These are phyloP conservation scores for Rhodosporidiobolus sp. DNA, from an alignment of 768 basidiomycete genomes.

Conservation along the genomic window DNA sequence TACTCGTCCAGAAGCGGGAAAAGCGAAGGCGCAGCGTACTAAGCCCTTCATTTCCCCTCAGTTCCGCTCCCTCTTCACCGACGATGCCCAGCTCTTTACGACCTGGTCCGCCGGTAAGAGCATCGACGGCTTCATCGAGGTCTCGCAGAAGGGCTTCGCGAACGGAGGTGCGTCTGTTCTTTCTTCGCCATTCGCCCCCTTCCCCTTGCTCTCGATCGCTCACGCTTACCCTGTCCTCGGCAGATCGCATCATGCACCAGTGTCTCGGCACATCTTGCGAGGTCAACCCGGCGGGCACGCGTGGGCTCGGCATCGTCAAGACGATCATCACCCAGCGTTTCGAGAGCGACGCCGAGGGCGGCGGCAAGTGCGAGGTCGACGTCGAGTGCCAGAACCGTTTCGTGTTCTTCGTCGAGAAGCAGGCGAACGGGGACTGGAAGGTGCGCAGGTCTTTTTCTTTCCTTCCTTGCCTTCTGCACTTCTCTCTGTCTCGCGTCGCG, in stretches of 20 bases:
- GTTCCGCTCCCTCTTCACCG: slow-evolving; percentile 33
- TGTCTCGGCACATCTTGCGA: background rate
- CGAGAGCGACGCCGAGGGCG: background rate
- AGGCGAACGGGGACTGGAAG: background rate
- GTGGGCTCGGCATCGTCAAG: background rate
- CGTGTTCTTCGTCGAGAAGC: background rate
- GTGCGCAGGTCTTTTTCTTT: background rate
- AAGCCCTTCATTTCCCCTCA: too few species aligned
- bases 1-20: too few species aligned
- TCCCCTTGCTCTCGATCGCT: too few species aligned
- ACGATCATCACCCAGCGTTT: background rate
- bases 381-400: background rate
- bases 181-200: too few species aligned
- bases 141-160: background rate
- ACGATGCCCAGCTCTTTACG: slow-evolving; percentile 36
- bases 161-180: background rate
- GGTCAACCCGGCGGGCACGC: background rate
- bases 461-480: too few species aligned
- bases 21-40: too few species aligned
- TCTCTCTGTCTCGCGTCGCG: too few species aligned
- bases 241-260: background rate
- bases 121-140: slow-evolving; percentile 39
- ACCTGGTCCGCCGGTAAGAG: slow-evolving; percentile 38
- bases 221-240: too few species aligned
- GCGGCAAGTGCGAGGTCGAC: background rate